These are phyloP conservation scores for Helotiales sp. DNA, from an alignment of 2,329 filamentous ascomycete genomes.

Conservation along the genomic window DNA sequence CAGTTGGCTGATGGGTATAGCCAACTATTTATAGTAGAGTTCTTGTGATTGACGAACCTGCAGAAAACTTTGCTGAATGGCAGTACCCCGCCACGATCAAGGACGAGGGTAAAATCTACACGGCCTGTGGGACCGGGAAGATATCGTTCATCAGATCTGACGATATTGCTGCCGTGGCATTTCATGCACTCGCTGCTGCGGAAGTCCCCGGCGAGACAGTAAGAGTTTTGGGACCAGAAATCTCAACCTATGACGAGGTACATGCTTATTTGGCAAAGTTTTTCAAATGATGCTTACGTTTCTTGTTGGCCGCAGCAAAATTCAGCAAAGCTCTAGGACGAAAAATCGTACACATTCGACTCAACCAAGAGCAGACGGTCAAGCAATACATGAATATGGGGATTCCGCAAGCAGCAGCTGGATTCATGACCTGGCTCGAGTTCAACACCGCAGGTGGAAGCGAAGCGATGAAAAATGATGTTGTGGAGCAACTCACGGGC, in stretches of 20 bases:
- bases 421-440: constrained; percentile 24
- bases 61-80: constrained; percentile 31
- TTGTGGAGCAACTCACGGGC: constrained; percentile 26
- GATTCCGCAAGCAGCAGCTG: constrained; percentile 18
- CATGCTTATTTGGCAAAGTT: neutral
- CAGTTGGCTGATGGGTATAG: constrained; percentile 53
- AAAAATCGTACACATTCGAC: constrained; percentile 25
- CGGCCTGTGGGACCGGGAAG: constrained; percentile 49
- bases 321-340: constrained; percentile 28
- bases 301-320: constrained; percentile 24
- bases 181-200: constrained; percentile 45
- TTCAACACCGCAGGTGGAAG: constrained; percentile 10
- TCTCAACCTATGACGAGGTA: constrained; percentile 44
- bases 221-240: constrained; percentile 41
- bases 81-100: constrained; percentile 40
- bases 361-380: constrained; percentile 22
- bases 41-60: constrained; percentile 5
- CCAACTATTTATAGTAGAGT: neutral
- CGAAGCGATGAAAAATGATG: constrained; percentile 25
- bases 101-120: constrained; percentile 50
- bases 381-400: constrained; percentile 14
- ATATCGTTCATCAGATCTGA: constrained; percentile 53
- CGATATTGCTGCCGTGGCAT: constrained; percentile 53
- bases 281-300: constrained; percentile 1
- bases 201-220: constrained; percentile 47